Evolutionary conservation across 176 grass and related monocot species (phyloP).

Genomic region (Lolium perenne): DNA sequence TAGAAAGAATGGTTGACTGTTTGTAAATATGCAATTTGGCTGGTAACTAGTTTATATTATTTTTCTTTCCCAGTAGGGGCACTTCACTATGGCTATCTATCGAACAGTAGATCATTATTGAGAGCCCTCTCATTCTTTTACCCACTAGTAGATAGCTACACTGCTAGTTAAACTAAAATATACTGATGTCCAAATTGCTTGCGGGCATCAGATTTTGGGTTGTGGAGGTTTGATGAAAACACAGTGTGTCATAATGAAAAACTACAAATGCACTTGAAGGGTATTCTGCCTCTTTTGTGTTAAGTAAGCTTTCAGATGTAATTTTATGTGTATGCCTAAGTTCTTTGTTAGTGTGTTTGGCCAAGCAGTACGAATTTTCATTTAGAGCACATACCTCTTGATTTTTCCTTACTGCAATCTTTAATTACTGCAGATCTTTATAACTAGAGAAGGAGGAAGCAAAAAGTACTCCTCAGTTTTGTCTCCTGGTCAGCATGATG

Average conservation of each 20-base stretch:
- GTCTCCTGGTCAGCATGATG: slow-evolving; percentile 80
- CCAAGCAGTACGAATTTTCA: slow-evolving; percentile 4
- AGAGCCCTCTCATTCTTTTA: not conserved
- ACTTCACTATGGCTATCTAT: not conserved
- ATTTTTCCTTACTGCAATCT: slow-evolving; percentile 15
- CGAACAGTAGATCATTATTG: not conserved
- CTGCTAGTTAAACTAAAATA: not conserved
- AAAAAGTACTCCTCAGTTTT: slow-evolving; percentile 93
- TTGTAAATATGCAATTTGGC: not conserved
- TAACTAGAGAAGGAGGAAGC: slow-evolving; percentile 79
- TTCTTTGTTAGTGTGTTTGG: slow-evolving; percentile 4
- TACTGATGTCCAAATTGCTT: slow-evolving; percentile 6
- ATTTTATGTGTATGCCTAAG: not conserved
- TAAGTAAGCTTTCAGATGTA: slow-evolving; percentile 24
- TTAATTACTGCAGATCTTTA: slow-evolving; percentile 73
- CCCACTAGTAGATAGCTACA: not conserved
- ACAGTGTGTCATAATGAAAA: not conserved
- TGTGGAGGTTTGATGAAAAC: slow-evolving; percentile 15
- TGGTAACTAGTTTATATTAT: not conserved
- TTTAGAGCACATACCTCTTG: not conserved
- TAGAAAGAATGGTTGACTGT: too few species aligned
- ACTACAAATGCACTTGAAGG: not conserved
- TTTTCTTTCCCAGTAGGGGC: not conserved
- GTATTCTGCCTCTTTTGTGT: slow-evolving; percentile 1
- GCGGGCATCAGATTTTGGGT: slow-evolving; percentile 31